Evolutionary conservation across 495 filamentous ascomycete species (phyloP), one percentile per base, ranked within the genome.

Genomic region (Penicillium verhagenii): DNA sequence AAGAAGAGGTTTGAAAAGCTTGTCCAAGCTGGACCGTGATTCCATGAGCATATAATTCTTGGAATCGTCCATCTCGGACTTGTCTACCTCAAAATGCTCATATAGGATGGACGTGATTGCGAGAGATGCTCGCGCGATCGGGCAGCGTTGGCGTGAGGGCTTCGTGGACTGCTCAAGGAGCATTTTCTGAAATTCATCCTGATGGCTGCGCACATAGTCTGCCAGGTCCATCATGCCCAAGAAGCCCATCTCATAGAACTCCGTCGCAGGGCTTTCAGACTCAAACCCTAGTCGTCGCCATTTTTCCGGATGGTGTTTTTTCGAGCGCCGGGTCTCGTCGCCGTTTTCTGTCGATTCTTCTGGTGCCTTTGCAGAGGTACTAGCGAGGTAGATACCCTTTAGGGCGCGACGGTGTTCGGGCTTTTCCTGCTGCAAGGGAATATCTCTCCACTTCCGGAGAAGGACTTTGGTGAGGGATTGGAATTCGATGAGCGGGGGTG

Each of bases 181-280:
- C 58, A 92, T 72, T 70, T 93, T 96, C 62, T 96, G 93, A 60
- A 94, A 97, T 29, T 84, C 84, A 66, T 97, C 91, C 64, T 96
- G 90, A 58, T 95, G 84, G 64, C 89, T 95, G 59, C 87, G 80
- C 45, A 96, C 89, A 68, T 89, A 99, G 69, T 97, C 92, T 6
- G 90, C 92, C 63, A 97, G 66, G 69, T 99, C 94, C 91, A 97
- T 96, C 86, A 99, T 90, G 19, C 95, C 94, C 38, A 99, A 71
- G 66, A 93, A 97, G 2, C 94, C 94, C 16, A 87, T 85, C 21
- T 83, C 78, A 2, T 91, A 85, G 69, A 99, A 97, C 60, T 97
- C 94, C 57, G 77, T 72, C 0, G 85, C 85, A 9, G 94, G 94
- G 53, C 80, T 89, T 66, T 97, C 95, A 0, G 90, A 86, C 69